These are phyloP conservation scores for Geotrichum fermentans DNA, from an alignment of 1,139 yeast genomes.

Conservation along the genomic window DNA sequence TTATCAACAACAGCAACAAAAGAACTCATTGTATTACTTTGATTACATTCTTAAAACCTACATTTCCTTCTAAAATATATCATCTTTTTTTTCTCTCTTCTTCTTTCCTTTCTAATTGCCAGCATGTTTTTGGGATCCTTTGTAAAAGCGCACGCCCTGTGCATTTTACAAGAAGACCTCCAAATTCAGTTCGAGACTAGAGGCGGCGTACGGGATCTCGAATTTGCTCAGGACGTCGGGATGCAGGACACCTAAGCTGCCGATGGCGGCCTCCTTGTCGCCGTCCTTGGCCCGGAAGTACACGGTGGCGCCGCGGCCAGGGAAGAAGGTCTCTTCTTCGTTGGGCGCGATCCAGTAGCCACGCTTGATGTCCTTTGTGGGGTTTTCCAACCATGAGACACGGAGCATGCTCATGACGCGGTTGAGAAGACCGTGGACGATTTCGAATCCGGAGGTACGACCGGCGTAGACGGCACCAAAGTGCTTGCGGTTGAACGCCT, in stretches of 20 bases:
- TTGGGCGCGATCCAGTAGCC: conserved; percentile 51
- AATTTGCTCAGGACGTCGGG: conserved; percentile 86
- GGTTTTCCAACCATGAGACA: conserved; percentile 62
- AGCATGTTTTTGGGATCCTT: too few relatives aligned
- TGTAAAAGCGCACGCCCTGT: too few relatives aligned
- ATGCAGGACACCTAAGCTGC: conserved; percentile 89
- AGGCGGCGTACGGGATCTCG: conserved; percentile 84
- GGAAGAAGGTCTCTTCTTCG: conserved; percentile 69
- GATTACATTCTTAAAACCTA: neutral
- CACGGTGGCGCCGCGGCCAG: conserved; percentile 93
- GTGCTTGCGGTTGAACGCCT: conserved; percentile 86
- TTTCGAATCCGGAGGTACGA: conserved; percentile 90
- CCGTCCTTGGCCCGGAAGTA: conserved; percentile 59
- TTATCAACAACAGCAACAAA: neutral
- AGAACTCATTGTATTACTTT: neutral
- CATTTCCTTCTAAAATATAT: too few relatives aligned
- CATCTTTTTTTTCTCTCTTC: neutral
- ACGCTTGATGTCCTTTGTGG: conserved; percentile 47
- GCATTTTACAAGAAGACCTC: conserved; percentile 63
- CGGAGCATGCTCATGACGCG: conserved; percentile 95
- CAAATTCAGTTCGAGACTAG: conserved; percentile 83
- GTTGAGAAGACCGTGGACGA: conserved; percentile 89
- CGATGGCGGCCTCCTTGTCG: conserved; percentile 45
- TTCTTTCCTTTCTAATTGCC: neutral
- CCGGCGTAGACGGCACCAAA: conserved; percentile 96